Evolutionary conservation across 805 yeast genomes (phyloP), one percentile per base, ranked within the genome.

Genomic region (Metschnikowia orientalis): DNA sequence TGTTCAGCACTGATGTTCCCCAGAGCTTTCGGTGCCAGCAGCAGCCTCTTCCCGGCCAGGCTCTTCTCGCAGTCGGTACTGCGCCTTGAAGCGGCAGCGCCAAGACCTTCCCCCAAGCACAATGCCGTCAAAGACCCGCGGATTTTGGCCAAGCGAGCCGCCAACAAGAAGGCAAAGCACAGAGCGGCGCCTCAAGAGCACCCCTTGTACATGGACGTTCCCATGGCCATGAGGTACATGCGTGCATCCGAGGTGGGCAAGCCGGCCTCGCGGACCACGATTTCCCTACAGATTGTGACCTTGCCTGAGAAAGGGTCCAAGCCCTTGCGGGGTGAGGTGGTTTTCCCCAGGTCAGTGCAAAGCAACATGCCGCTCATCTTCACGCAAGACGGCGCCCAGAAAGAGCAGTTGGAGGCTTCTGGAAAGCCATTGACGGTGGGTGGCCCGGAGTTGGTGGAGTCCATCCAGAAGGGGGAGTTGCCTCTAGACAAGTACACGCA

Each of bases 211-310:
- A 77, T 84, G 82, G 79, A 75, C 30, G 68, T 87, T 6, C 75
- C 83, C 5, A 58, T 63, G 18, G 96, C 97, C 1, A 57, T 87
- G 56, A 71, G 83, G 48, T 88, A 79, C 51, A 54, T 90, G 36
- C 71, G 96, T 42, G 95, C 97, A 0, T 77, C 88, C 4, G 96
- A 88, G 57, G 94, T 88, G 4, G 97, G 98, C 4, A 77, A 83
- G 51, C 77, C 90, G 2, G 63, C 71, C 4, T 61, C 71, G n/a
- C 77, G 79, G 47, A 78, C 90, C 14, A 80, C 89, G 15, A 67
- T 90, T 24, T 44, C 59, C 18, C 67, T 83, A 11, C 58, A 84
- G 34, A 75, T 81, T 33, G 71, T 85, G 11, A 64, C 75, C 11
- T 67, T 88, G 18, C 76, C 81, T 13, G 90, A 81, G 39, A 78